Evolutionary conservation across 2,329 filamentous ascomycete genomes (phyloP).

Genomic region (Trichoderma guizhouense): DNA sequence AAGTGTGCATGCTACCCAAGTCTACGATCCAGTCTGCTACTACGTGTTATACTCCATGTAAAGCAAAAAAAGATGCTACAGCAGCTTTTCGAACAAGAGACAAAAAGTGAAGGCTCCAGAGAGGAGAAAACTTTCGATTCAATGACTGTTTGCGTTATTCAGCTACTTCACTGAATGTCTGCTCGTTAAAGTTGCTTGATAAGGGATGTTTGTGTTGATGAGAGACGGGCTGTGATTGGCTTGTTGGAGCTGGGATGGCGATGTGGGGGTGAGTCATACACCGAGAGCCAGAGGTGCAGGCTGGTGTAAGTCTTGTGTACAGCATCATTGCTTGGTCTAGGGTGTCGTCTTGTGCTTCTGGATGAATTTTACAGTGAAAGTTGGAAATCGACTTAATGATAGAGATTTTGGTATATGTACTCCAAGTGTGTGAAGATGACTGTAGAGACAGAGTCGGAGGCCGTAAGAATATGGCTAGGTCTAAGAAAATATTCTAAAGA

Average conservation of each 20-base stretch:
- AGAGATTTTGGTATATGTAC: neutral
- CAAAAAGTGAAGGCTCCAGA: neutral
- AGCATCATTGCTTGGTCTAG: neutral
- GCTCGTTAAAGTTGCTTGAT: neutral
- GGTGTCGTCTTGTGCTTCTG: neutral
- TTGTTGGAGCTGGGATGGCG: neutral
- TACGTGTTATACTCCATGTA: neutral
- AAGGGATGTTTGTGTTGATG: neutral
- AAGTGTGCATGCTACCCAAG: neutral
- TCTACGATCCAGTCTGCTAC: neutral
- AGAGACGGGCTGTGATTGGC: neutral
- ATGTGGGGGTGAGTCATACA: neutral
- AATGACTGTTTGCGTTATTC: neutral
- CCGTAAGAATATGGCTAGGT: neutral
- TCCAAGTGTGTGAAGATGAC: neutral
- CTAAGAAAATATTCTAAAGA: neutral
- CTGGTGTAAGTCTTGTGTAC: neutral
- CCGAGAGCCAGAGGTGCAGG: neutral
- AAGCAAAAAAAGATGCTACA: neutral
- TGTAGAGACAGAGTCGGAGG: neutral
- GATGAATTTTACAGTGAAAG: neutral
- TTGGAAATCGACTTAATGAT: fast-evolving
- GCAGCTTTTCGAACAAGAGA: neutral
- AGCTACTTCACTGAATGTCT: neutral
- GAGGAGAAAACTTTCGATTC: neutral